Conservation (phyloP, 2,329 filamentous ascomycete species). For the Penicillium sp. region DNA sequence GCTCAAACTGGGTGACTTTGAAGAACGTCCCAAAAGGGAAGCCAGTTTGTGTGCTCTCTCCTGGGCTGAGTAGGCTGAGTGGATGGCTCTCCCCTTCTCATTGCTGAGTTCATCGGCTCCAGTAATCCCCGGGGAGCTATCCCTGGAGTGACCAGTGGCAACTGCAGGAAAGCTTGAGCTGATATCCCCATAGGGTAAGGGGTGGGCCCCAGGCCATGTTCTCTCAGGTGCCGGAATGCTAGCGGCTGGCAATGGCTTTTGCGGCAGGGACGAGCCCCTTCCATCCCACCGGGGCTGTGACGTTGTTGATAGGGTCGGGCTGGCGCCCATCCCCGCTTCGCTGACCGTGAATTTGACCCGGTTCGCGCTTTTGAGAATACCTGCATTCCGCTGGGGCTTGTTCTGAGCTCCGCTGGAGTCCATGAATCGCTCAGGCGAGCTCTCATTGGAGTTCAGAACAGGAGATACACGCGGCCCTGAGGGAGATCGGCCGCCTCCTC, state of each 20-base stretch:
- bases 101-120: conserved; percentile 37
- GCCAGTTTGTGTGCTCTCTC: conserved; percentile 40
- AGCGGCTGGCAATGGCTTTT: conserved; percentile 39
- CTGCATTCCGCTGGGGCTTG: conserved; percentile 43
- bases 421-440: conserved; percentile 23
- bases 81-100: conserved; percentile 42
- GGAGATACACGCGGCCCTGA: conserved; percentile 34
- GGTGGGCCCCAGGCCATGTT: conserved; percentile 27
- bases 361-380: conserved; percentile 42
- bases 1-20: conserved; percentile 37
- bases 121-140: conserved; percentile 28
- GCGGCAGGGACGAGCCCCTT: conserved; percentile 36
- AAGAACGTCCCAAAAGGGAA: conserved; percentile 38
- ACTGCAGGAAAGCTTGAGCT: conserved; percentile 34
- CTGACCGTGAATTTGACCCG: conserved; percentile 39
- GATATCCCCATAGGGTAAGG: conserved; percentile 31
- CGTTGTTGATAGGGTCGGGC: conserved; percentile 29
- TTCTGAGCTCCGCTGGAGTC: conserved; percentile 34
- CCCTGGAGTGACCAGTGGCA: conserved; percentile 33
- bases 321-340: conserved; percentile 27
- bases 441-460: conserved; percentile 31
- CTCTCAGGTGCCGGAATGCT: conserved; percentile 43
- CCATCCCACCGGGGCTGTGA: conserved; percentile 35
- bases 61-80: conserved; percentile 40
- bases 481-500: conserved; percentile 27